phyloP scores from a whole-genome alignment of 371 early-diverging fungal genomes.

The Apophysomyces trapeziformis region DNA sequence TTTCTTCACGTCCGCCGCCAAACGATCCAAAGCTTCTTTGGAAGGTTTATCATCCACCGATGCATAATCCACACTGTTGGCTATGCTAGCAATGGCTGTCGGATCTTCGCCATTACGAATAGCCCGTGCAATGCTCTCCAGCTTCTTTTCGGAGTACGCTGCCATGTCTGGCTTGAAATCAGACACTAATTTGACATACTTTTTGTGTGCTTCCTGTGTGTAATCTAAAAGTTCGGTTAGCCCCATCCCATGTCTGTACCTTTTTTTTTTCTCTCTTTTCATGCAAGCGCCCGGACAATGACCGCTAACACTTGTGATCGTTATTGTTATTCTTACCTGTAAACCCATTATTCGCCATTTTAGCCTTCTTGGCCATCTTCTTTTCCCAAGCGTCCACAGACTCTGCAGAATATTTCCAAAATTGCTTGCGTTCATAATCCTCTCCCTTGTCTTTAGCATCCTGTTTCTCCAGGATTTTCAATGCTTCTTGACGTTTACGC shows the following conservation, averaged over 20 bases:
- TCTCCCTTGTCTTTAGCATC: constrained; percentile 74
- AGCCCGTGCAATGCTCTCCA: constrained; percentile 42
- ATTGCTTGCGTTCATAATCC: constrained; percentile 83
- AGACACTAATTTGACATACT: constrained; percentile 78
- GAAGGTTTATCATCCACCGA: constrained; percentile 63
- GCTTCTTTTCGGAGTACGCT: constrained; percentile 74
- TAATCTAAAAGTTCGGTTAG: constrained; percentile 57
- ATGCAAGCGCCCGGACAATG: too few relatives aligned
- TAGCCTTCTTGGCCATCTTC: constrained; percentile 70
- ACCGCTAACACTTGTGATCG: too few relatives aligned
- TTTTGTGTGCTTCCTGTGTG: constrained; percentile 84
- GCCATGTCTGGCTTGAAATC: constrained; percentile 85
- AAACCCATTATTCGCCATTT: constrained; percentile 78
- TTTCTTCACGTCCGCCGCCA: constrained; percentile 77
- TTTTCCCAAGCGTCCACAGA: constrained; percentile 87
- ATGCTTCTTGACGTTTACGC: constrained; percentile 76
- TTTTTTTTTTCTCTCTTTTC: background rate
- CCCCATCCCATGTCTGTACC: background rate
- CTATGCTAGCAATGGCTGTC: constrained; percentile 63
- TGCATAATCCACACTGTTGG: constrained; percentile 76
- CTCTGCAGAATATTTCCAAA: constrained; percentile 87
- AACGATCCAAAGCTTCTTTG: constrained; percentile 68
- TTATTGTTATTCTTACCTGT: constrained; percentile 57
- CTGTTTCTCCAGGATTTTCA: constrained; percentile 63
- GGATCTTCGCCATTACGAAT: constrained; percentile 50